phyloP scores from a whole-genome alignment of 2,329 filamentous ascomycete genomes.

The Westerdykella sp. region DNA sequence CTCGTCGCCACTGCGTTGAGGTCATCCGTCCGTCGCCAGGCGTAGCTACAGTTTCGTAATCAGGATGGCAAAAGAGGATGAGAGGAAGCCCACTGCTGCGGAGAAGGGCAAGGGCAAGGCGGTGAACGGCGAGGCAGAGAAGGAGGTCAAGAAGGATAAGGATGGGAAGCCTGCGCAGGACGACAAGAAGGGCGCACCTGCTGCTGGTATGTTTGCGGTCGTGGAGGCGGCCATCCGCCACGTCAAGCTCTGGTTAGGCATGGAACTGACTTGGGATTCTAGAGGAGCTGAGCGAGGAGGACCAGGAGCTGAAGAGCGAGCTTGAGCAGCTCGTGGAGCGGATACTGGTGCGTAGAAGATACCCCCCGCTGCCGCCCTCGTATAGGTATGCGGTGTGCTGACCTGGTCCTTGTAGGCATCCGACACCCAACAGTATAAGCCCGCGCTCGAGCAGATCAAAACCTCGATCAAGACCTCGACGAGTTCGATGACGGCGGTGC shows the following conservation, averaged over 20 bases:
- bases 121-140: conserved; percentile 57
- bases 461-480: conserved; percentile 98
- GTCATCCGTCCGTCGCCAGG: conserved; percentile 28
- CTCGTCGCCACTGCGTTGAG: background rate
- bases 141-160: conserved; percentile 56
- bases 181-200: conserved; percentile 66
- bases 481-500: conserved; percentile 98
- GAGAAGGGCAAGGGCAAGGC: conserved; percentile 98
- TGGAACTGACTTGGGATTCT: conserved; percentile 37
- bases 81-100: conserved; percentile 70
- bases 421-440: conserved; percentile 80
- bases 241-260: conserved; percentile 1
- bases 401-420: conserved; percentile 57
- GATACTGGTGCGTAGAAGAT: conserved; percentile 59
- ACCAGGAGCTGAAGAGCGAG: conserved; percentile 96
- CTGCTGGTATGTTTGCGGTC: conserved; percentile 47
- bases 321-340: conserved; percentile 97
- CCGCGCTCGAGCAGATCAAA: conserved; percentile 93
- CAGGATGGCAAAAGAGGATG: conserved; percentile 88
- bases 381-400: conserved; percentile 16
- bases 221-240: conserved; percentile 1
- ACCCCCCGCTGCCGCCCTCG: conserved; percentile 1
- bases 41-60: conserved; percentile 30
- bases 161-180: conserved; percentile 66
- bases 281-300: conserved; percentile 95